Evolutionary conservation across 805 yeast genomes (phyloP), one percentile per base, ranked within the genome.

Genomic region (Kodamaea jinghongensis): DNA sequence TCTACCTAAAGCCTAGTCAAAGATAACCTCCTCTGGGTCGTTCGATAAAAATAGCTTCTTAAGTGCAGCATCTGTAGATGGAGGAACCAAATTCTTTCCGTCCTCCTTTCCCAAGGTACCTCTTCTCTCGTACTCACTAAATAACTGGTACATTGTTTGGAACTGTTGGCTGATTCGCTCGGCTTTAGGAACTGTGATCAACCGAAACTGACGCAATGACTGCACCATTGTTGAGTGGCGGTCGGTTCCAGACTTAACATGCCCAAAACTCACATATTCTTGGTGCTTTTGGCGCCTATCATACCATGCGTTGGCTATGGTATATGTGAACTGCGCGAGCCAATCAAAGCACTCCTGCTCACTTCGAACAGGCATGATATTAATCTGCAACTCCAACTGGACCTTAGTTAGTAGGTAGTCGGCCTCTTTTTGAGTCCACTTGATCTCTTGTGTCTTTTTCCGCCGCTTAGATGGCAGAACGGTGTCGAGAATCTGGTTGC

Each of bases 201-300:
- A 63, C 39, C 76, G 78, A 46, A 84, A 70, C 41, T 81, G 82
- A 37, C 73, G 68, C 17, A 83, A 46, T 39, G 79, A 69, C 46
- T 74, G 73, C 4, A 68, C 46, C 48, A 69, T 74, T 0, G 79
- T 70, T 31, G 75, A 76, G 16, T 60, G 58, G 3, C 63, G 49
- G 48, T 71, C 74, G 9, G 64, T 58, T 0, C 85, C 85, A 4
- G 85, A 78, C 50, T 67, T 73, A 8, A 81, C 70, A 1, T 57
- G 62, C 4, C 81, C 81, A 6, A 83, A 57, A 46, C 76, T 78
- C 1, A 83, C 71, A 39, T 78, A 67, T 28, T 73, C 74, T 42
- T 69, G 65, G 52, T 78, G 75, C 45, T 87, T 58, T 44, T 78
- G 73, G 27, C 60, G 59, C 15, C 76, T 76, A 51, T 82, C 88